A percentile compares a stretch with the other conserved stretches of the same genome.
These are phyloP conservation scores for Groenewaldozyma salmanticensis DNA, from an alignment of 805 yeast species.

Conservation along the genomic window DNA sequence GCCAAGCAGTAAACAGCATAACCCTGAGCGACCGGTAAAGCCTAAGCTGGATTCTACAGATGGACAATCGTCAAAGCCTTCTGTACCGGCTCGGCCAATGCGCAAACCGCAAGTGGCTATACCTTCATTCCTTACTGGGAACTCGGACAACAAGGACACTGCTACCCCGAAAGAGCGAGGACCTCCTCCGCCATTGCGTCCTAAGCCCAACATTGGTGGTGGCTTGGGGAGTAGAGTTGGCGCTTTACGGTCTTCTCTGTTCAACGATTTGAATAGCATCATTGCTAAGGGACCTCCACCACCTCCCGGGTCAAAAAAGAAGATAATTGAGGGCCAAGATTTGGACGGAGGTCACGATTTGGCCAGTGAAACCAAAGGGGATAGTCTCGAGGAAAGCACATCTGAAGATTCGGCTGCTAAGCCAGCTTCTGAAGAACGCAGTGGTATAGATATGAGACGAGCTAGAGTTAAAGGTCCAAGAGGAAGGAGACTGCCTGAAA, in stretches of 20 bases:
- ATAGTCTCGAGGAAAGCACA: not conserved
- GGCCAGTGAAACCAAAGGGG: slow-evolving; percentile 4
- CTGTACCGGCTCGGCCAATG: no score
- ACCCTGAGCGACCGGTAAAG: not conserved
- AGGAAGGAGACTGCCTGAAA: slow-evolving; percentile 24
- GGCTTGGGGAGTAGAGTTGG: slow-evolving; percentile 15
- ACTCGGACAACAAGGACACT: not conserved
- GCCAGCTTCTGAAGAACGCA: slow-evolving; percentile 1
- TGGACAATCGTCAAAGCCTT: no score
- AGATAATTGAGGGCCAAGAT: not conserved
- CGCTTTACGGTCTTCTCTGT: slow-evolving; percentile 17
- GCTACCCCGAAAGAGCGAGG: slow-evolving; percentile 2
- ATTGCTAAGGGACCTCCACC: slow-evolving; percentile 18
- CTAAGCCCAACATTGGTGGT: slow-evolving; percentile 17
- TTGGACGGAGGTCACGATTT: slow-evolving; percentile 4
- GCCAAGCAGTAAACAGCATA: no score
- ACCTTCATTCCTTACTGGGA: no score
- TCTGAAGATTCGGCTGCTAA: not conserved
- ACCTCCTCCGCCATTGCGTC: slow-evolving; percentile 4
- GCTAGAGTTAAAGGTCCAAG: slow-evolving; percentile 24
- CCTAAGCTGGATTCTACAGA: no score
- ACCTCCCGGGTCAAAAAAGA: not conserved
- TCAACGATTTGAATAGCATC: slow-evolving; percentile 16
- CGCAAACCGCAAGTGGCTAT: no score
- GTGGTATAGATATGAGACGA: slow-evolving; percentile 2